phyloP scores from a whole-genome alignment of 2,329 filamentous ascomycete species.

The Penicillium corylophilum region DNA sequence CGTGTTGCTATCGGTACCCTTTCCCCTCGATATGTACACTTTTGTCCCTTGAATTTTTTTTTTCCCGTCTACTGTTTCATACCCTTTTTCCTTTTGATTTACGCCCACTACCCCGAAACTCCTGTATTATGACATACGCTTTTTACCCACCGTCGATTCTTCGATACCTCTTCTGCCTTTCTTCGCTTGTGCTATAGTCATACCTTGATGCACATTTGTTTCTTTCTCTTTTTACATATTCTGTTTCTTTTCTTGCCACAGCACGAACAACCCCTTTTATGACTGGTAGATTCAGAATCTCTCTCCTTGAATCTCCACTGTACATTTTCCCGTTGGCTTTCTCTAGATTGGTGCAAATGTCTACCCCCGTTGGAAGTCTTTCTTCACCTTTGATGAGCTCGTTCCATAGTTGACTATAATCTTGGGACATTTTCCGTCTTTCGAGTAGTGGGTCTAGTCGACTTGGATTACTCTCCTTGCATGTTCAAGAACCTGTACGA shows the following conservation, averaged over 20 bases:
- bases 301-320: slow-evolving; percentile 13
- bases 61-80: slow-evolving; percentile 13
- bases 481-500: background rate
- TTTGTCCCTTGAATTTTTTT: slow-evolving; percentile 11
- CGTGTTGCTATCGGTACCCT: slow-evolving; percentile 16
- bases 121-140: slow-evolving; percentile 25
- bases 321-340: slow-evolving; percentile 18
- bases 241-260: slow-evolving; percentile 5
- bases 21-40: slow-evolving; percentile 17
- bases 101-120: slow-evolving; percentile 8
- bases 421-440: background rate
- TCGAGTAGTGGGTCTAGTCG: background rate
- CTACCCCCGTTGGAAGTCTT: background rate
- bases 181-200: slow-evolving; percentile 14
- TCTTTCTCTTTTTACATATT: slow-evolving; percentile 14
- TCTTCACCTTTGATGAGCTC: background rate
- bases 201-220: slow-evolving; percentile 6
- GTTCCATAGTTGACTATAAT: background rate
- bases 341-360: slow-evolving; percentile 13
- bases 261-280: slow-evolving; percentile 13
- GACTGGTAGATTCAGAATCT: slow-evolving; percentile 19
- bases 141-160: slow-evolving; percentile 14
- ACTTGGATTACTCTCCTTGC: background rate
- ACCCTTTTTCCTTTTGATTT: slow-evolving; percentile 8
- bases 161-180: slow-evolving; percentile 23